phyloP scores from a whole-genome alignment of 2,329 filamentous ascomycete species.

The Arthroderma sp. region DNA sequence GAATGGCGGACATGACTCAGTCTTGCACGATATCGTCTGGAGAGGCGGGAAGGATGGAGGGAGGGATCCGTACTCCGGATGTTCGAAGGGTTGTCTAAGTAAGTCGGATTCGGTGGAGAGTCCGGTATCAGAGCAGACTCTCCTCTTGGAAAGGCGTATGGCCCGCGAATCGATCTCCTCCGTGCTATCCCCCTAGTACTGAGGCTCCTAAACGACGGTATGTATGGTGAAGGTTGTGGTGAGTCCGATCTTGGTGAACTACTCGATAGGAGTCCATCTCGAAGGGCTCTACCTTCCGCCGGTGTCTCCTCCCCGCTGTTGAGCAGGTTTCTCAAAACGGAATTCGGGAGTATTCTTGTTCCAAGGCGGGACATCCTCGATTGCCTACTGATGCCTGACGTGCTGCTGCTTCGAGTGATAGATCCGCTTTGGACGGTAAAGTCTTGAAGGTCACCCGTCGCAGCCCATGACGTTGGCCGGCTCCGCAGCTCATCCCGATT shows the following conservation, averaged over 20 bases:
- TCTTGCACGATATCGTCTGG: conserved; percentile 31
- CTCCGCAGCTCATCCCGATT: neutral
- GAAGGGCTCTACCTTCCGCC: conserved; percentile 35
- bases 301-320: conserved; percentile 37
- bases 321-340: conserved; percentile 33
- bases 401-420: conserved; percentile 17
- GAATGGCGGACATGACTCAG: conserved; percentile 35
- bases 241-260: conserved; percentile 26
- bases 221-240: conserved; percentile 25
- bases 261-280: conserved; percentile 32
- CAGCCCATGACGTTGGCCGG: neutral
- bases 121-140: conserved; percentile 25
- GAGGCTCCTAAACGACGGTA: conserved; percentile 32
- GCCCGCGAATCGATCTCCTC: conserved; percentile 29
- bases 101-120: conserved; percentile 19
- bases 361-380: conserved; percentile 39
- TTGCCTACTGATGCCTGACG: conserved; percentile 30
- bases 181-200: conserved; percentile 30
- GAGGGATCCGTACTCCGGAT: conserved; percentile 21
- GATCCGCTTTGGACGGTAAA: neutral
- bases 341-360: conserved; percentile 37
- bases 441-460: neutral
- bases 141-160: conserved; percentile 30
- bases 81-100: conserved; percentile 18
- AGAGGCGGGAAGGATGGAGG: conserved; percentile 24